Evolutionary conservation across 2,329 filamentous ascomycete species (phyloP), one percentile per base, ranked within the genome.

Genomic region (Colletotrichum sp.): DNA sequence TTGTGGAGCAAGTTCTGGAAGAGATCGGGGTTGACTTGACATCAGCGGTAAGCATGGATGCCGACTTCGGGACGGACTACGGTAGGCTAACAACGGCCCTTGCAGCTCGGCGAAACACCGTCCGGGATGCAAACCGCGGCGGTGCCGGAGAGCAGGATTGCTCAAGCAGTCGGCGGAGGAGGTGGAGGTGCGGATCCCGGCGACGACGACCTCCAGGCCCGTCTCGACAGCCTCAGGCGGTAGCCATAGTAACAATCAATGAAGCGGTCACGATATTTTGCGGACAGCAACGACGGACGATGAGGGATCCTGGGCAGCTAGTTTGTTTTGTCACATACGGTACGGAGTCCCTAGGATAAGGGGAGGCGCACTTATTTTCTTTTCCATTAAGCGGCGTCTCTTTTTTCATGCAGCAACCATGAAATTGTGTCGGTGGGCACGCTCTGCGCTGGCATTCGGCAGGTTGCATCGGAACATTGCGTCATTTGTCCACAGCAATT

Each of bases 21-120:
- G 97, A 98, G 86, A 98, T 99, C 83, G 97, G 97, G 69, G 93
- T 99, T 34, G 96, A 99, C 82, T 90, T 98, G 74, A 96, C 94
- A 80, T 94, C 97, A 86, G 90, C 95, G 79, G 96, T 98, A 89
- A 86, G 95, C 66, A 56, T 30, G n/a, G 21, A 30, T 14, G 43
- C 21, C 43, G 24, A 36, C 36, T 34, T 38, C 32, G 55, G 26
- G 9, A 7, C 30, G 55, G 12, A 61, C 43, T 7, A 16, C 26
- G 38, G 18, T 48, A 48, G 28, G 62, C 81, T 85, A 79, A 84
- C 76, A 30, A 78, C 77, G 24, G 59, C 48, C 59, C 73, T 63
- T 79, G 77, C 82, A 98, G 96, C 91, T 99, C 80, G 96, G 96
- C 74, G 96, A 98, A 83, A 97, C 96, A 3, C 97, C 97, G 1